Evolutionary conservation across 208 protist species (phyloP).

Genomic region (Perkinsela sp.): DNA sequence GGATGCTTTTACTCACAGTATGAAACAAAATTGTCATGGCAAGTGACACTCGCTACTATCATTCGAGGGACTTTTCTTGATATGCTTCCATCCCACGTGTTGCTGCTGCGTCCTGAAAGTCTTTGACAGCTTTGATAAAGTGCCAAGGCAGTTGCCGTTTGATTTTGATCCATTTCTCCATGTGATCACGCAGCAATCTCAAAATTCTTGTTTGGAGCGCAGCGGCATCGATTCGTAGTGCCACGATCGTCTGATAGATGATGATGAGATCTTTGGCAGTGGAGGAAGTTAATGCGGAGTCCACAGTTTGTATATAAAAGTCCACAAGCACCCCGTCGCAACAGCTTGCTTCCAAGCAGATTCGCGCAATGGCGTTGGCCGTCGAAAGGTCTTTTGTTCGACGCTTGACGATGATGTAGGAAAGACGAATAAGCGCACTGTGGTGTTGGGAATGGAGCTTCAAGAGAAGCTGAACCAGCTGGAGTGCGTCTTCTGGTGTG

Average conservation of each 20-base stretch:
- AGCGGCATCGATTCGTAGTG: neutral
- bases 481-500: neutral
- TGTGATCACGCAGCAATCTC: neutral
- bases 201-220: neutral
- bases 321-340: neutral
- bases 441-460: neutral
- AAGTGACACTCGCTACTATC: no score
- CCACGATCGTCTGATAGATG: neutral
- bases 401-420: neutral
- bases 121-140: neutral
- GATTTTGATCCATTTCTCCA: neutral
- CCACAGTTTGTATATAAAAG: neutral
- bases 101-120: neutral
- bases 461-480: neutral
- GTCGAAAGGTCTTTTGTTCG: neutral
- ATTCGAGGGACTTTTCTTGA: no score
- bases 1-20: no score
- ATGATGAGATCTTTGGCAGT: neutral
- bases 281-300: neutral
- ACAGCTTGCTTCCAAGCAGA: neutral
- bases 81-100: no score
- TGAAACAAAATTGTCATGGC: no score
- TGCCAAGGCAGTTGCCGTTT: neutral
- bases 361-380: neutral
- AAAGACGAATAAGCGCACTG: neutral